phyloP scores from a whole-genome alignment of 768 basidiomycete species.

The Tricholoma furcatifolium region DNA sequence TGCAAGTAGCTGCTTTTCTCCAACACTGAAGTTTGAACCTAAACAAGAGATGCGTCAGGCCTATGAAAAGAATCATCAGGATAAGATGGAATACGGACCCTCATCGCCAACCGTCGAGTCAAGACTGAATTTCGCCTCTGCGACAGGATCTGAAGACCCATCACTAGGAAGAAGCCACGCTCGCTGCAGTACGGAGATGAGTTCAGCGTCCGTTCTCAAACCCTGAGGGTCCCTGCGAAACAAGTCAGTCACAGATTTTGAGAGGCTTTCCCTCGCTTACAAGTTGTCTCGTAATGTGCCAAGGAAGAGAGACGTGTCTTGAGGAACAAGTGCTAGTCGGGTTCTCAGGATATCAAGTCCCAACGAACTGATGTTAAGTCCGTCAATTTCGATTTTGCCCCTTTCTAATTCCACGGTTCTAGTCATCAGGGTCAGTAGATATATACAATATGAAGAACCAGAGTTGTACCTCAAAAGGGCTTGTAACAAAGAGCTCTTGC shows the following conservation, averaged over 20 bases:
- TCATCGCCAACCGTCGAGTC: not conserved
- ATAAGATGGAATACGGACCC: not conserved
- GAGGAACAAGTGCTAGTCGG: conserved; percentile 67
- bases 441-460: too few species aligned
- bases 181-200: conserved; percentile 59
- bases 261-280: conserved; percentile 18
- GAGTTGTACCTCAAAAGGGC: conserved; percentile 49
- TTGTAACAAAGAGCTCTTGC: conserved; percentile 58
- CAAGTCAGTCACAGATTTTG: not conserved
- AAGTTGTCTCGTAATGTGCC: conserved; percentile 44
- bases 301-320: conserved; percentile 53
- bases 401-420: conserved; percentile 59
- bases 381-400: conserved; percentile 62
- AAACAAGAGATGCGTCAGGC: too few species aligned
- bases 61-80: not conserved
- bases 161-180: conserved; percentile 58
- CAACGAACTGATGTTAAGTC: conserved; percentile 46
- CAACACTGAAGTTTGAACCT: not conserved
- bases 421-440: not conserved
- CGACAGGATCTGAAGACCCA: conserved; percentile 22
- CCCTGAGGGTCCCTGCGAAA: conserved; percentile 47
- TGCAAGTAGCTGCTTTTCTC: not conserved
- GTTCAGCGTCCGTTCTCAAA: conserved; percentile 54
- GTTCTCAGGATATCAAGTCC: conserved; percentile 54
- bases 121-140: not conserved